These are phyloP conservation scores for Emergomyces orientalis DNA, from an alignment of 2,329 filamentous ascomycete species.

Conservation along the genomic window DNA sequence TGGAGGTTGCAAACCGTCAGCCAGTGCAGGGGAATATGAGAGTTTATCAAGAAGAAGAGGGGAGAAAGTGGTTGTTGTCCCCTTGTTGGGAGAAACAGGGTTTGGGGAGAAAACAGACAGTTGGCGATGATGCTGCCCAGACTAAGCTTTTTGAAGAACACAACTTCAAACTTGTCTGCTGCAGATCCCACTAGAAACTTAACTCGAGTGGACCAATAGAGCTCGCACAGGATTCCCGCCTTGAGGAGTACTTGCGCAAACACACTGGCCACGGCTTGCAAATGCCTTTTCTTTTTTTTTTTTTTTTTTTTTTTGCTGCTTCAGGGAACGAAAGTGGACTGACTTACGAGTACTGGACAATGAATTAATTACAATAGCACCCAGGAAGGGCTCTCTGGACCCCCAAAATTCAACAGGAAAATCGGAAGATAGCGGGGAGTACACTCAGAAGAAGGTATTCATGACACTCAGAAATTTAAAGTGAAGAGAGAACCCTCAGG, in stretches of 20 bases:
- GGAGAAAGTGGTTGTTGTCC: constrained; percentile 8
- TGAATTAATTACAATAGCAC: too few relatives aligned
- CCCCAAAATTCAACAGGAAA: too few relatives aligned
- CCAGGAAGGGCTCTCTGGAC: too few relatives aligned
- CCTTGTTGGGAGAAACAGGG: background rate
- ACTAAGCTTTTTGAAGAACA: background rate
- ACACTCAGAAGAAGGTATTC: too few relatives aligned
- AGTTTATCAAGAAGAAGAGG: background rate
- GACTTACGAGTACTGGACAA: too few relatives aligned
- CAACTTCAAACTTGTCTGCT: too few relatives aligned
- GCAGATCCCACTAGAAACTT: too few relatives aligned
- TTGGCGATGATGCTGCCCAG: constrained; percentile 1
- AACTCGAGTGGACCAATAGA: background rate
- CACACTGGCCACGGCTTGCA: too few relatives aligned
- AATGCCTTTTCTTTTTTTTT: too few relatives aligned
- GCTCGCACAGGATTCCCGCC: background rate
- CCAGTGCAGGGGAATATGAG: background rate
- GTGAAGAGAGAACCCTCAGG: constrained; percentile 15
- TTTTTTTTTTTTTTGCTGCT: background rate
- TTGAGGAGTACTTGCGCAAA: background rate
- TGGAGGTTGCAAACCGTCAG: constrained; percentile 1
- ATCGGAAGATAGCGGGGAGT: too few relatives aligned
- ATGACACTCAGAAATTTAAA: too few relatives aligned
- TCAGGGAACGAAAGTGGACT: too few relatives aligned
- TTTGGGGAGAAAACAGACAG: background rate